A percentile compares a stretch with the other conserved stretches of the same genome.
Evolutionary conservation across 768 basidiomycete species (phyloP).

Genomic region (Tulasnella sp.): DNA sequence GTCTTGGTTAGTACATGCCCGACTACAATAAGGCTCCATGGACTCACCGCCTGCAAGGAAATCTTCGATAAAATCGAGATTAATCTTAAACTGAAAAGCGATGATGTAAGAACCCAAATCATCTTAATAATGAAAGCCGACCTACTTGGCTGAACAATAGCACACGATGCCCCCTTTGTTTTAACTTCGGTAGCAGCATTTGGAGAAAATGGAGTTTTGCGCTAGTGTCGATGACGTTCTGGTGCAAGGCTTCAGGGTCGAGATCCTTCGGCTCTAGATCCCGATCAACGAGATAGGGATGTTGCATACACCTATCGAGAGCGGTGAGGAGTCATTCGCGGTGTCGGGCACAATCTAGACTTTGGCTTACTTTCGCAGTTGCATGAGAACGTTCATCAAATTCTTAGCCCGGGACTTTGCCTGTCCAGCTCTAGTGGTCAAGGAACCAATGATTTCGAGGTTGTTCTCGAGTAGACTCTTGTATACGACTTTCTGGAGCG

Average conservation of each 20-base stretch:
- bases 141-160: conserved; percentile 84
- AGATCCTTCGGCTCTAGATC: conserved; percentile 68
- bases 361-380: conserved; percentile 61
- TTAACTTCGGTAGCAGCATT: conserved; percentile 68
- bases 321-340: neutral
- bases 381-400: conserved; percentile 79
- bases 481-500: conserved; percentile 80
- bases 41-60: conserved; percentile 49
- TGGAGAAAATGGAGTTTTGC: conserved; percentile 77
- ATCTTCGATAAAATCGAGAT: conserved; percentile 78
- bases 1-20: neutral
- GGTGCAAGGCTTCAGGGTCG: conserved; percentile 50
- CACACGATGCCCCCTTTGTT: conserved; percentile 76
- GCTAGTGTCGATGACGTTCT: conserved; percentile 71
- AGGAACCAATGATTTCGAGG: conserved; percentile 48
- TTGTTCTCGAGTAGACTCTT: conserved; percentile 79
- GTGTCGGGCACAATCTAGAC: neutral
- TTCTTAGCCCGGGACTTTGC: conserved; percentile 35
- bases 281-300: conserved; percentile 76
- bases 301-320: conserved; percentile 64
- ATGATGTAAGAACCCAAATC: neutral
- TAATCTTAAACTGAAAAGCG: conserved; percentile 67
- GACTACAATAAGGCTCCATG: neutral
- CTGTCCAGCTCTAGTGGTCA: conserved; percentile 28
- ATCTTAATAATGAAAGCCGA: neutral